A percentile compares a stretch with the other conserved stretches of the same genome.
These are phyloP conservation scores for Candida nanaspora DNA, from an alignment of 805 yeast species.

Conservation along the genomic window DNA sequence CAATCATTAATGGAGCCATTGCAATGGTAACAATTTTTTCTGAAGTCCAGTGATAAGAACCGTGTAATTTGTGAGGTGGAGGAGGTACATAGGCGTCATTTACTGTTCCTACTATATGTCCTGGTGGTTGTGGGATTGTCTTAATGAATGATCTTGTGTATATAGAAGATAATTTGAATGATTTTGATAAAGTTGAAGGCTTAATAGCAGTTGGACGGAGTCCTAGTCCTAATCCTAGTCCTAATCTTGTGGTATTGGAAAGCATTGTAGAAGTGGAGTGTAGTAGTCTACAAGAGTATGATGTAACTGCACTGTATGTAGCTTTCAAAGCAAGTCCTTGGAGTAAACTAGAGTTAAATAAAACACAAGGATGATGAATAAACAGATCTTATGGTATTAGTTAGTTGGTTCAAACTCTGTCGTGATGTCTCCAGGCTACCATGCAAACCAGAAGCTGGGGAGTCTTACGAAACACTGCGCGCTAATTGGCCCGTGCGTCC, in stretches of 20 bases:
- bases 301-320: too few relatives aligned
- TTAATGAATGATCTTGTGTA: slow-evolving; percentile 12
- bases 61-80: slow-evolving; percentile 53
- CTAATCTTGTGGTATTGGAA: not conserved
- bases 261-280: too few relatives aligned
- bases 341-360: too few relatives aligned
- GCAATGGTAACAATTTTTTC: slow-evolving; percentile 68
- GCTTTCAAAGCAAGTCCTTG: too few relatives aligned
- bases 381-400: too few relatives aligned
- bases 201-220: not conserved
- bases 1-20: slow-evolving; percentile 67
- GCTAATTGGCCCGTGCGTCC: not conserved
- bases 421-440: too few relatives aligned
- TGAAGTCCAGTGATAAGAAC: slow-evolving; percentile 90
- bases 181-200: not conserved
- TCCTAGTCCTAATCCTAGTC: slow-evolving; percentile 1
- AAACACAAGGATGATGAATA: too few relatives aligned
- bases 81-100: slow-evolving; percentile 83
- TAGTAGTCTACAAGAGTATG: too few relatives aligned
- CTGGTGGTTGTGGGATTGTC: slow-evolving; percentile 65
- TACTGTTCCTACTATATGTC: slow-evolving; percentile 85
- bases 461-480: not conserved
- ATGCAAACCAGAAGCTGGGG: too few relatives aligned
- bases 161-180: not conserved
- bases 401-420: too few relatives aligned